Evolutionary conservation across 2,329 filamentous ascomycete species (phyloP), one percentile per base, ranked within the genome.

Genomic region (Tricladium varicosporioides): DNA sequence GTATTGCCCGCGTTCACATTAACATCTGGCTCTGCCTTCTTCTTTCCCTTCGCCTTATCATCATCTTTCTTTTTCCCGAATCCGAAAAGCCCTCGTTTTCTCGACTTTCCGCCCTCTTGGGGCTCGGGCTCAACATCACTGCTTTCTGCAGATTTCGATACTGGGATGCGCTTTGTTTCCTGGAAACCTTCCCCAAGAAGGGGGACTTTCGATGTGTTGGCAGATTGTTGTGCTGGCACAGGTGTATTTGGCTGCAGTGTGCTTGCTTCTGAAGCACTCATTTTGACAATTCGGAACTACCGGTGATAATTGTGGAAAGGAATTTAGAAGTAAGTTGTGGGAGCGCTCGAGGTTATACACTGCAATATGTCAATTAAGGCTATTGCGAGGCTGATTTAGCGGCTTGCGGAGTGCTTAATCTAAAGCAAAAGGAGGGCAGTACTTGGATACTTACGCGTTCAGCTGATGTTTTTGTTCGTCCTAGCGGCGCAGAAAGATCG

Each of bases 1-100:
- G 54, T 60, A 61, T 56, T 63, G 32, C 53, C 54, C 48, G 63
- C 54, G 45, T 53, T 60, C 42, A 63, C 56, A 27, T 55, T 50
- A 49, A 63, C 53, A 48, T 42, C 36, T 43, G 40, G 52, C 60
- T 76, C 60, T 62, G 68, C 64, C 33, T 69, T 63, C 67, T 55
- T 75, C 60, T 66, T 76, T 72, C 53, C 71, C 65, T 76, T 77
- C 46, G 70, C 66, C 56, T 76, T 75, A 27, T 78, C 74, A 47
- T 79, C 75, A 50, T 74, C 72, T 74, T 83, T 85, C 73, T 86
- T 86, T 75, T 82, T 85, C 56, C 81, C 82, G 58, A 87, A 80
- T 4, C 81, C 79, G 70, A 86, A 86, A 27, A 87, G 73, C 58
- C 78, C 77, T 61, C 82, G 76, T 72, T 81, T 85, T 71, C 82